These are phyloP conservation scores for Periconia sp. DNA, from an alignment of 2,329 filamentous ascomycete species.

Conservation along the genomic window DNA sequence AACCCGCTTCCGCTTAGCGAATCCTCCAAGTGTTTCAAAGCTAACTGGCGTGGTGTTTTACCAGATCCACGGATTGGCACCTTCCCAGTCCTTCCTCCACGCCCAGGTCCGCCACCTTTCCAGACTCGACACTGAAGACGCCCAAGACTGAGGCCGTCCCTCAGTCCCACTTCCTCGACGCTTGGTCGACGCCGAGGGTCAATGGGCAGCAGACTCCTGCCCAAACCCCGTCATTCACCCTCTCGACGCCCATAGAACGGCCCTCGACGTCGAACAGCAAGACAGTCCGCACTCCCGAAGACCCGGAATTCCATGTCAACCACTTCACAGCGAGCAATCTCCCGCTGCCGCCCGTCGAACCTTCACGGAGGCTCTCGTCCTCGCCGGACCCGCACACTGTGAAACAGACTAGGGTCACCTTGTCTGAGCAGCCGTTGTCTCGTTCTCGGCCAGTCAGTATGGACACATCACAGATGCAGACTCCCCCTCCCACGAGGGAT, in stretches of 20 bases:
- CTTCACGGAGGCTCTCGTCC: constrained; percentile 63
- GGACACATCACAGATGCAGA: constrained; percentile 61
- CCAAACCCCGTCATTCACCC: constrained; percentile 49
- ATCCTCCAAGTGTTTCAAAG: constrained; percentile 33
- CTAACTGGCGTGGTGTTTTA: constrained; percentile 40
- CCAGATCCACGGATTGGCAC: constrained; percentile 55
- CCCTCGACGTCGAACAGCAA: constrained; percentile 44
- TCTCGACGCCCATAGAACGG: constrained; percentile 43
- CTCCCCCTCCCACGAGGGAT: constrained; percentile 65
- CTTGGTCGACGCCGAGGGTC: constrained; percentile 54
- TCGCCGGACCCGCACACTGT: constrained; percentile 56
- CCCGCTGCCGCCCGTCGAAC: constrained; percentile 65
- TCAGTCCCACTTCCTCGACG: constrained; percentile 57
- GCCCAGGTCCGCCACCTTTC: constrained; percentile 51
- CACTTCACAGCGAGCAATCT: constrained; percentile 63
- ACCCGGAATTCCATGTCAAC: constrained; percentile 64
- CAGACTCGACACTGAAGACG: constrained; percentile 51
- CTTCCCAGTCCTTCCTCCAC: constrained; percentile 58
- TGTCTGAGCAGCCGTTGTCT: constrained; percentile 20
- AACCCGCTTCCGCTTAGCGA: constrained; percentile 15
- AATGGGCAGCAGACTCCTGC: constrained; percentile 49
- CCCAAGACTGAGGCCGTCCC: constrained; percentile 50
- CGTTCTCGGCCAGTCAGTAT: constrained; percentile 38
- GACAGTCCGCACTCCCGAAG: constrained; percentile 43
- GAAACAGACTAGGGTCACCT: constrained; percentile 13